Evolutionary conservation across 2,329 filamentous ascomycete species (phyloP).

Genomic region (Phaeophleospora eucalypticola): DNA sequence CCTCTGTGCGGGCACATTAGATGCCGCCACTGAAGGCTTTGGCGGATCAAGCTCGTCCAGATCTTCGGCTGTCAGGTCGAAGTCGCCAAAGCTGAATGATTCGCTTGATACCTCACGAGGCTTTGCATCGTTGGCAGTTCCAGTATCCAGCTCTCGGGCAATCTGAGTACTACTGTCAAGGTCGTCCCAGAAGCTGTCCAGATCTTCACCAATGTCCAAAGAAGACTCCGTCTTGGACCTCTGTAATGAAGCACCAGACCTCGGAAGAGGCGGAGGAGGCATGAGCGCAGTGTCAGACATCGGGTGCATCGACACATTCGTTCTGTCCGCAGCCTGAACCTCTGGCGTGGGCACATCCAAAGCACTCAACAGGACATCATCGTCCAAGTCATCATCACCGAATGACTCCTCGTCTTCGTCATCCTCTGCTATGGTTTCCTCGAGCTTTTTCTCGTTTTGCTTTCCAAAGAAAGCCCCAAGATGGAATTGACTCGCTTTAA

Average conservation of each 20-base stretch:
- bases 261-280: conserved; percentile 3
- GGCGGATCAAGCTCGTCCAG: conserved; percentile 34
- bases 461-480: conserved; percentile 34
- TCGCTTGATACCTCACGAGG: conserved; percentile 12
- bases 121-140: conserved; percentile 4
- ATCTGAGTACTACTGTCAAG: conserved; percentile 45
- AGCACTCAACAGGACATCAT: conserved; percentile 29
- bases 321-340: not conserved
- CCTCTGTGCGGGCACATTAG: not conserved
- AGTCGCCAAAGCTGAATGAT: conserved; percentile 39
- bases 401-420: conserved; percentile 17
- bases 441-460: not conserved
- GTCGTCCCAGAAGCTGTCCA: conserved; percentile 34
- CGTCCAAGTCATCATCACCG: conserved; percentile 30
- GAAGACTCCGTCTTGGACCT: not conserved
- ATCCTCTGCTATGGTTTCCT: not conserved
- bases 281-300: conserved; percentile 6
- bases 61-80: conserved; percentile 37
- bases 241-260: not conserved
- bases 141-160: conserved; percentile 38
- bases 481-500: conserved; percentile 34
- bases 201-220: conserved; percentile 15
- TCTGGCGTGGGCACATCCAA: conserved; percentile 2
- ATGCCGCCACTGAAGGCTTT: not conserved
- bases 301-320: not conserved